These are phyloP conservation scores for Sabuloglossum arenarium DNA, from an alignment of 495 filamentous ascomycete species.

Conservation along the genomic window DNA sequence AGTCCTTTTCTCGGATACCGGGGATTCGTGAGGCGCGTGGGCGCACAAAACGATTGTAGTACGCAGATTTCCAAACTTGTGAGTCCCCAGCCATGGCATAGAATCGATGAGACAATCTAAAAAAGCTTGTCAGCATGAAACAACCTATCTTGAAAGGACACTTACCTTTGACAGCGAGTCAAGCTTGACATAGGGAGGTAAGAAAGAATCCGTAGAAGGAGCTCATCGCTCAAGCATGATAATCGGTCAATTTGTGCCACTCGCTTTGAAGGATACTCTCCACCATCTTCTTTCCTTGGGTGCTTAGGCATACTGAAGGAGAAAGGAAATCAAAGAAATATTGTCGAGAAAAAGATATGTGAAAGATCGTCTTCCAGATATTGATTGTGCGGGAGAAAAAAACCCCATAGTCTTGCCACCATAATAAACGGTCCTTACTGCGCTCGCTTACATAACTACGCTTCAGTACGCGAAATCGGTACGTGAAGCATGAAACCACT, in stretches of 20 bases:
- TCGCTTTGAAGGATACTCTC: slow-evolving; percentile 10
- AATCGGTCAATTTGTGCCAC: slow-evolving; percentile 22
- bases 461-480: background rate
- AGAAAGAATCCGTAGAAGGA: slow-evolving; percentile 68
- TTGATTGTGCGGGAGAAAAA: background rate
- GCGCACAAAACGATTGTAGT: slow-evolving; percentile 75
- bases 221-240: slow-evolving; percentile 62
- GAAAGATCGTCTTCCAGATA: background rate
- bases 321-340: background rate
- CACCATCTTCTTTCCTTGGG: background rate
- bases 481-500: background rate
- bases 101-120: slow-evolving; percentile 58
- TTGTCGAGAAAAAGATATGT: background rate
- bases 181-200: slow-evolving; percentile 49
- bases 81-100: slow-evolving; percentile 56
- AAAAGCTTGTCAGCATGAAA: slow-evolving; percentile 6
- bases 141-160: background rate
- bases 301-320: slow-evolving; percentile 1
- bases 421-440: slow-evolving; percentile 5
- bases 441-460: slow-evolving; percentile 6
- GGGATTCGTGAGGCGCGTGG: slow-evolving; percentile 64
- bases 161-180: slow-evolving; percentile 42
- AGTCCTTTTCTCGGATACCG: slow-evolving; percentile 30
- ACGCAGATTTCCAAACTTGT: slow-evolving; percentile 78
- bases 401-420: background rate